Conservation (phyloP, 2,329 filamentous ascomycete genomes). For the Paecilomyces sp. region DNA sequence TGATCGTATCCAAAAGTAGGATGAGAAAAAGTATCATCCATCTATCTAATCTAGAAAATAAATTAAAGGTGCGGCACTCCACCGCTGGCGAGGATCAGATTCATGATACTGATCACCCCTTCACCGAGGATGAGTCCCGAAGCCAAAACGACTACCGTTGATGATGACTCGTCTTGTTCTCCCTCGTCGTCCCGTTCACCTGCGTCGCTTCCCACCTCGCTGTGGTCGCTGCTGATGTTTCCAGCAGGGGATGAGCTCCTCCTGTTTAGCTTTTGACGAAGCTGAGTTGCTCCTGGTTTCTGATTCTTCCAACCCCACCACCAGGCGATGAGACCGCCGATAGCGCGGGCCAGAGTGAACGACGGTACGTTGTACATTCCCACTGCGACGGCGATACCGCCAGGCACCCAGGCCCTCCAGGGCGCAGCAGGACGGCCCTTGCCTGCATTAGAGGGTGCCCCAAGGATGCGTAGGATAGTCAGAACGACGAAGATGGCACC, state of each 20-base stretch:
- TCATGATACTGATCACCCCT: slow-evolving; percentile 85
- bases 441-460: slow-evolving; percentile 20
- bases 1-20: not conserved
- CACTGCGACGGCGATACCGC: slow-evolving; percentile 92
- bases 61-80: slow-evolving; percentile 63
- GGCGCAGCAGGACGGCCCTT: slow-evolving; percentile 29
- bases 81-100: slow-evolving; percentile 71
- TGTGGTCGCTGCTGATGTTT: not conserved
- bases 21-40: not conserved
- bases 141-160: slow-evolving; percentile 81
- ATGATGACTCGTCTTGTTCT: slow-evolving; percentile 27
- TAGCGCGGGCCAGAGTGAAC: slow-evolving; percentile 81
- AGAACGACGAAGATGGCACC: slow-evolving; percentile 64
- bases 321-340: slow-evolving; percentile 70
- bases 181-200: slow-evolving; percentile 3
- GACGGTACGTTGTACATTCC: slow-evolving; percentile 98
- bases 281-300: slow-evolving; percentile 33
- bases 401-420: slow-evolving; percentile 75
- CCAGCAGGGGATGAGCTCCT: not conserved
- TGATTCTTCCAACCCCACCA: slow-evolving; percentile 59
- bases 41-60: not conserved
- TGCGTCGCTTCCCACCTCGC: not conserved
- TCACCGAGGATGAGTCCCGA: slow-evolving; percentile 87
- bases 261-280: slow-evolving; percentile 18
- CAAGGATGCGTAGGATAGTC: slow-evolving; percentile 63